Base-by-base conservation (phyloP, 768 basidiomycete genomes). In the Thelephora aurantiotincta region DNA sequence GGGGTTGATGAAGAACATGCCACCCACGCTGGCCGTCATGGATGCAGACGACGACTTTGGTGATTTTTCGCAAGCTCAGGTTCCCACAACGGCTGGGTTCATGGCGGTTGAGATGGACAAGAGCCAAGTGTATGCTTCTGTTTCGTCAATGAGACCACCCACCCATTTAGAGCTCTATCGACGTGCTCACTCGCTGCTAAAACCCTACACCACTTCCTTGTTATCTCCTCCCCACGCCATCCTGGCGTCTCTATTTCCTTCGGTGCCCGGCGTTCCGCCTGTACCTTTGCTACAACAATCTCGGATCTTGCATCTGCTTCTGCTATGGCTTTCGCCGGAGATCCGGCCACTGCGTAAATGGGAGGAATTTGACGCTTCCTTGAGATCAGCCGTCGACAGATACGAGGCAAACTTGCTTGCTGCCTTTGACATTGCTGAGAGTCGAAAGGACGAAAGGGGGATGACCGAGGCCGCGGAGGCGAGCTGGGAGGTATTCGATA, bases 341-440 rank as follows among this genome's bases (percentile, higher is more conserved):
- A 62, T 96, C 41, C 77, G 84, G 52, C 91, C 94, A 0, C 65
- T 91, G 1, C 70, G 74, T 3, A 66, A 71, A 53, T 88, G 84
- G 77, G 68, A 73, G 6, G 63, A 73, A 18, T 68, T 87, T 33
- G 68, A 73, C 23, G 61, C 76, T 2, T 75, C 83, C 12, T 69
- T 97, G 16, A 74, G 84, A 11, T 73, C 82, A 0, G 81, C 88
- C 0, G 78, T 82, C 60, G 93, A 97, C 56, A 72, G 88, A 4
- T 98, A 94, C 63, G 90, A 97, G 54, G 84, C 85, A 11, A 74
- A 69, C 22, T 70, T 94, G 11, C 70, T 99, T n/a, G 74, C 82
- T 1, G 83, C 82, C 0, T 99, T 99, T 57, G 94, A 97, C 58
- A 64, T 67, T n/a, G 85, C 87, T 0, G 93, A 96, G 60, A 72